A percentile compares a stretch with the other conserved stretches of the same genome.
Conservation (phyloP, 1,284 basidiomycete species). For the Pseudozyma hubeiensis region DNA sequence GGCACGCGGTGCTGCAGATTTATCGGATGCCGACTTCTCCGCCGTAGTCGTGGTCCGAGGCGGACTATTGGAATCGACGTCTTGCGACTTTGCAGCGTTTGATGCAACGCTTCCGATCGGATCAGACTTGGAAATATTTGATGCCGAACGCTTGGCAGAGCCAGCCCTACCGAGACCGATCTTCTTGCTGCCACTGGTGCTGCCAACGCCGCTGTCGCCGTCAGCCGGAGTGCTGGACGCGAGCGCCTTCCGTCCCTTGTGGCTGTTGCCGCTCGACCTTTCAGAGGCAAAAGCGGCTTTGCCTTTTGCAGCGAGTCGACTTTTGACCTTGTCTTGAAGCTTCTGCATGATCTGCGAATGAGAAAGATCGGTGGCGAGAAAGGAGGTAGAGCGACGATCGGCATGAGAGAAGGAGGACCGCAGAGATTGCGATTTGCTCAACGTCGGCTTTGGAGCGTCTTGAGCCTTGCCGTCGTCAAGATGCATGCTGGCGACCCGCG, state of each 20-base stretch:
- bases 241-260: background rate
- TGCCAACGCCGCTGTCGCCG: too few relatives aligned
- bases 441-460: background rate
- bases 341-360: conserved; percentile 48
- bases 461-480: conserved; percentile 22
- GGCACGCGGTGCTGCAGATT: conserved; percentile 6
- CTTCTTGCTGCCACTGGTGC: background rate
- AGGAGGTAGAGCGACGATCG: conserved; percentile 19
- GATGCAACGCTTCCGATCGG: conserved; percentile 3
- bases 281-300: conserved; percentile 4
- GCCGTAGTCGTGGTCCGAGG: conserved; percentile 12
- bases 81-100: background rate
- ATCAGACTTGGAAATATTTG: conserved; percentile 10
- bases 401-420: conserved; percentile 29
- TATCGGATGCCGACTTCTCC: background rate
- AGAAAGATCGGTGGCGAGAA: conserved; percentile 30
- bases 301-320: conserved; percentile 40
- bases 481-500: conserved; percentile 37
- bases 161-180: background rate
- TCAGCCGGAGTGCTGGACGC: background rate
- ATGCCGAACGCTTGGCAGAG: conserved; percentile 25
- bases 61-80: conserved; percentile 4
- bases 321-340: conserved; percentile 43
- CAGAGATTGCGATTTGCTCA: conserved; percentile 16
- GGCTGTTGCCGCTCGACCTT: background rate